phyloP scores from a whole-genome alignment of 176 grass and related monocot genomes.

The Musa schizocarpa region DNA sequence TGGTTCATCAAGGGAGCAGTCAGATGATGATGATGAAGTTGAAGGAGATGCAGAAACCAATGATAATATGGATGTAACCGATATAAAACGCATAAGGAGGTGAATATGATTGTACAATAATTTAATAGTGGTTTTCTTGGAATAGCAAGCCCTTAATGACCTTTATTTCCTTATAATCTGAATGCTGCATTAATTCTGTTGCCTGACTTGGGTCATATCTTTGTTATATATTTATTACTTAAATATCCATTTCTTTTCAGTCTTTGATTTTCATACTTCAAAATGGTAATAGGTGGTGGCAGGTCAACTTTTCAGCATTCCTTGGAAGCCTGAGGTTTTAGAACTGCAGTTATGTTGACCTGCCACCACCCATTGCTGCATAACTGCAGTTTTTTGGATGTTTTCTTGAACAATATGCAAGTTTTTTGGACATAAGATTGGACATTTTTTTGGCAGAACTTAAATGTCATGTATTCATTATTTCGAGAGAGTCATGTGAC shows the following conservation, averaged over 20 bases:
- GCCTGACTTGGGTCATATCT: not conserved
- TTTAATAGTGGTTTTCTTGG: not conserved
- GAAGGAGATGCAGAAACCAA: slow-evolving; percentile 39
- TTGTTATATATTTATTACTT: not conserved
- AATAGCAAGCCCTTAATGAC: not conserved
- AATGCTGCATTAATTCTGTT: not conserved
- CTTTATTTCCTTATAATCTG: not conserved
- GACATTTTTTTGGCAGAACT: too few species aligned
- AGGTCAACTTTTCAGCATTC: too few species aligned
- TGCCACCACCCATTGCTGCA: too few species aligned
- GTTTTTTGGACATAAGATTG: too few species aligned
- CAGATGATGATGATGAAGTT: slow-evolving; percentile 45
- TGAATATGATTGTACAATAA: slow-evolving; percentile 15
- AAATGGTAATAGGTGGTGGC: not conserved
- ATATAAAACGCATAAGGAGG: slow-evolving; percentile 63
- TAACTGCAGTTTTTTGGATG: too few species aligned
- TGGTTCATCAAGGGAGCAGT: slow-evolving; percentile 54
- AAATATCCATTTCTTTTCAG: not conserved
- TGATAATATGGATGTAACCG: slow-evolving; percentile 26
- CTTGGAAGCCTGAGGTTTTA: too few species aligned
- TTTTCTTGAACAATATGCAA: too few species aligned
- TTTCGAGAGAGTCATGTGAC: too few species aligned
- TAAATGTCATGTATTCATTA: too few species aligned
- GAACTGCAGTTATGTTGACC: too few species aligned
- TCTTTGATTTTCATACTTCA: not conserved